Percentiles rank a stretch among this genome's conserved stretches.
phyloP scores from a whole-genome alignment of 805 yeast species.

The Clavispora carvajalis region DNA sequence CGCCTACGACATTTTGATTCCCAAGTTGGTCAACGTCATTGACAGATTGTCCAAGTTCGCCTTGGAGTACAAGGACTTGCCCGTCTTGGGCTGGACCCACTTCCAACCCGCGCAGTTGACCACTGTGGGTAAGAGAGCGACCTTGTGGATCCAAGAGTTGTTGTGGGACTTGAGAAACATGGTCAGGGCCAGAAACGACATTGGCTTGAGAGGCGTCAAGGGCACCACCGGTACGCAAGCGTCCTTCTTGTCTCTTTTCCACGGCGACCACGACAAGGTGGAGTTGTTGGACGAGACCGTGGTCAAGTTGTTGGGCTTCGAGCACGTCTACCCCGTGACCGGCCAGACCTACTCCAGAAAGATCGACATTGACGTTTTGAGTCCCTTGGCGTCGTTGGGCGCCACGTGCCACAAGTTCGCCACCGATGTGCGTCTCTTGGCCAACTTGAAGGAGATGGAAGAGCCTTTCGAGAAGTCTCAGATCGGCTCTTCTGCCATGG shows the following conservation, averaged over 20 bases:
- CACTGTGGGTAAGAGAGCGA: conserved; percentile 97
- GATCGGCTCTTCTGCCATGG: conserved; percentile 98
- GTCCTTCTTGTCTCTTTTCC: conserved; percentile 89
- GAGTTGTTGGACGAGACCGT: conserved; percentile 89
- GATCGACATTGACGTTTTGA: conserved; percentile 90
- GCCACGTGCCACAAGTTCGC: conserved; percentile 97
- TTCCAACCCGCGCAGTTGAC: conserved; percentile 99
- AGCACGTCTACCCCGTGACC: conserved; percentile 93
- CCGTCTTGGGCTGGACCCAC: conserved; percentile 98
- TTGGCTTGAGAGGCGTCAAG: conserved; percentile 96
- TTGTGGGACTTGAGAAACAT: conserved; percentile 97
- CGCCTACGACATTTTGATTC: conserved; percentile 88
- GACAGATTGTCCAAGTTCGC: conserved; percentile 88
- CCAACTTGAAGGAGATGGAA: conserved; percentile 94
- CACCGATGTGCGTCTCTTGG: conserved; percentile 91
- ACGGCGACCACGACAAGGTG: conserved; percentile 95
- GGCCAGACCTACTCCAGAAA: conserved; percentile 99
- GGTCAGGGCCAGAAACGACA: conserved; percentile 91
- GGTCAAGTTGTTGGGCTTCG: conserved; percentile 88
- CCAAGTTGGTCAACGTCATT: conserved; percentile 93
- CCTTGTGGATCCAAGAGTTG: conserved; percentile 95
- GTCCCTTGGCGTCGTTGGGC: conserved; percentile 91
- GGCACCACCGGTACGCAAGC: conserved; percentile 99
- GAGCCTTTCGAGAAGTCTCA: conserved; percentile 99
- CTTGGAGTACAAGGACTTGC: conserved; percentile 85